Evolutionary conservation across 2,329 filamentous ascomycete species (phyloP).

Genomic region (Aspergillus tanneri): DNA sequence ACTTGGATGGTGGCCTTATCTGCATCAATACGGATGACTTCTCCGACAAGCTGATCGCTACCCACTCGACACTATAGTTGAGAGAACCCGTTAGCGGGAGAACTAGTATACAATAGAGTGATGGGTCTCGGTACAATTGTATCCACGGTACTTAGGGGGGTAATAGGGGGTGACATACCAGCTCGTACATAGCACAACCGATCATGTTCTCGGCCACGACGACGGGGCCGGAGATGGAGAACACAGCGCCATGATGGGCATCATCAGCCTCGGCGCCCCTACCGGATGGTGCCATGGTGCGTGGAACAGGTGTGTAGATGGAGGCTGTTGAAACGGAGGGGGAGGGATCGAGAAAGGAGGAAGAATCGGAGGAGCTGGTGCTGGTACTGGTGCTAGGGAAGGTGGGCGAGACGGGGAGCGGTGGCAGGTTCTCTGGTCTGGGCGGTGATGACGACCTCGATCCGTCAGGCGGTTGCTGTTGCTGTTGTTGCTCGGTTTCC

Average conservation of each 20-base stretch:
- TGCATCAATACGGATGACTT: slow-evolving; percentile 95
- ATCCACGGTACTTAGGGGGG: too few relatives aligned
- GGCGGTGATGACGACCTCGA: slow-evolving; percentile 35
- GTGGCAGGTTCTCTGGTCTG: slow-evolving; percentile 43
- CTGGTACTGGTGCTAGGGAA: slow-evolving; percentile 28
- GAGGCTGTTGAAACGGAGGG: slow-evolving; percentile 23
- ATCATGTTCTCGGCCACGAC: slow-evolving; percentile 98
- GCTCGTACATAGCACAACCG: slow-evolving; percentile 99
- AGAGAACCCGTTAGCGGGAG: background rate
- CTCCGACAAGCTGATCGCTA: slow-evolving; percentile 86
- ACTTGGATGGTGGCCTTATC: slow-evolving; percentile 98
- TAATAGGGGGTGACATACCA: slow-evolving; percentile 58
- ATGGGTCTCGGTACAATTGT: too few relatives aligned
- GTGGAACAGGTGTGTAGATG: slow-evolving; percentile 23
- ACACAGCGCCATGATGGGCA: slow-evolving; percentile 63
- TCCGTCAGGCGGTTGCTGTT: slow-evolving; percentile 1
- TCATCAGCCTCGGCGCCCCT: slow-evolving; percentile 50
- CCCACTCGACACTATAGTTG: slow-evolving; percentile 77
- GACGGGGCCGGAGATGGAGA: slow-evolving; percentile 79
- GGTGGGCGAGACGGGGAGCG: slow-evolving; percentile 47
- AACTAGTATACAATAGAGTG: too few relatives aligned
- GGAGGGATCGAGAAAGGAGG: slow-evolving; percentile 27
- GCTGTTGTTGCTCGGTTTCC: slow-evolving; percentile 1
- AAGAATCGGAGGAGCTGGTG: slow-evolving; percentile 31
- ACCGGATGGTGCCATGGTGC: slow-evolving; percentile 45